These are phyloP conservation scores for Calophaca sinica DNA, from an alignment of 306 rosid genomes.

Conservation along the genomic window DNA sequence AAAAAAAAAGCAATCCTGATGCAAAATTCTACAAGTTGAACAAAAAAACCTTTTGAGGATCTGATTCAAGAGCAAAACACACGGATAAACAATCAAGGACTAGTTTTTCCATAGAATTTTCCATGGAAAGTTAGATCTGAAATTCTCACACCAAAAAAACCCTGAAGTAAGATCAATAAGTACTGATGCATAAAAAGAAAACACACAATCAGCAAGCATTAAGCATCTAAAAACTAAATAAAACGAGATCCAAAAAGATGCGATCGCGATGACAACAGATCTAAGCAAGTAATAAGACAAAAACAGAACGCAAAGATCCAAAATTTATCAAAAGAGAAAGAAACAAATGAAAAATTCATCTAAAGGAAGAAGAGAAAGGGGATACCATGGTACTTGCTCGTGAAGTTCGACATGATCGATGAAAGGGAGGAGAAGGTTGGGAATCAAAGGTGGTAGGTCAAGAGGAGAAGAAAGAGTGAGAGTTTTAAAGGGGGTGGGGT, in stretches of 20 bases:
- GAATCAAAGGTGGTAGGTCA: not conserved
- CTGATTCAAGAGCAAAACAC: not conserved
- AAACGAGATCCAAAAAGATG: slow-evolving; percentile 14
- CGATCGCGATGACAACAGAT: not conserved
- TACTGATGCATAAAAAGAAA: not conserved
- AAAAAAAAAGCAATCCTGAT: not conserved
- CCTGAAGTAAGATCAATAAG: not conserved
- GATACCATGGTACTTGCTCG: slow-evolving; percentile 54
- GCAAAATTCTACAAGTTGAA: not conserved
- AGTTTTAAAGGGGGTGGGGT: not conserved
- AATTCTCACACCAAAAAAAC: not conserved
- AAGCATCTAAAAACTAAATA: too few species aligned
- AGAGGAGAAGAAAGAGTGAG: not conserved
- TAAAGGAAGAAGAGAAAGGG: not conserved
- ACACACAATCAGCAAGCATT: not conserved
- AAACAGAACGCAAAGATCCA: not conserved
- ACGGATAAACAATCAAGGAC: not conserved
- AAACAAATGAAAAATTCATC: too few species aligned
- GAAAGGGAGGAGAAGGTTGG: not conserved
- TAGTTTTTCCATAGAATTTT: not conserved
- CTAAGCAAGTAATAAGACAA: not conserved
- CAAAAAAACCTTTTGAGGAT: not conserved
- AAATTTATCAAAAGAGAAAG: too few species aligned
- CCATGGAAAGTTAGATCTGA: slow-evolving; percentile 35
- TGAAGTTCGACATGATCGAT: slow-evolving; percentile 53